Conservation (phyloP, 176 grass and related monocot species). For the Urochloa ruziziensis region DNA sequence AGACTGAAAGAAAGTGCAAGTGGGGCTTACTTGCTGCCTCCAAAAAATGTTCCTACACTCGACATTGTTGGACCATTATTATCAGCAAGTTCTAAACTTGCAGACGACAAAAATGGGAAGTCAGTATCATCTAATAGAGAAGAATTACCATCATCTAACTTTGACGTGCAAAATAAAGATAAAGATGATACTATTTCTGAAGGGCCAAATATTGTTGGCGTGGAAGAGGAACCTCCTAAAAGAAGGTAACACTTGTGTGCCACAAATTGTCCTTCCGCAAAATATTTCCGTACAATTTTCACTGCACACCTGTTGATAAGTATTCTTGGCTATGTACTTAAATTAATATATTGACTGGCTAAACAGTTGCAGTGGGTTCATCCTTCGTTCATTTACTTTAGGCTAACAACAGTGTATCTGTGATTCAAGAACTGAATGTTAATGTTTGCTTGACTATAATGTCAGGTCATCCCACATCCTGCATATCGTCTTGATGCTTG, state of each 20-base stretch:
- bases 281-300: neutral
- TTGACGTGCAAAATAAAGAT: constrained; percentile 37
- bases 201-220: constrained; percentile 16
- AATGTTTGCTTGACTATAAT: neutral
- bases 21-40: constrained; percentile 69
- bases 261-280: constrained; percentile 15
- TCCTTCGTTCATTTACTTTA: constrained; percentile 18
- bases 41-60: constrained; percentile 59
- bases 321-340: neutral
- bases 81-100: constrained; percentile 14
- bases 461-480: neutral
- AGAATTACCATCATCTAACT: constrained; percentile 31
- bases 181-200: constrained; percentile 26
- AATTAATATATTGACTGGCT: neutral
- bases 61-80: constrained; percentile 61
- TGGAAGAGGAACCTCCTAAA: constrained; percentile 53
- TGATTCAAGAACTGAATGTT: neutral
- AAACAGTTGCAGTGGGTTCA: neutral
- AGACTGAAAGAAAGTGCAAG: constrained; percentile 64
- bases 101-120: constrained; percentile 23
- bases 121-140: constrained; percentile 14
- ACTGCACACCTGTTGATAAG: neutral
- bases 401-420: neutral
- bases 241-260: constrained; percentile 44
- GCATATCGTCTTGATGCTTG: constrained; percentile 7